A percentile compares a stretch with the other conserved stretches of the same genome.
Conservation (phyloP, 1,284 basidiomycete species). For the Paramarasmius palmivorus region DNA sequence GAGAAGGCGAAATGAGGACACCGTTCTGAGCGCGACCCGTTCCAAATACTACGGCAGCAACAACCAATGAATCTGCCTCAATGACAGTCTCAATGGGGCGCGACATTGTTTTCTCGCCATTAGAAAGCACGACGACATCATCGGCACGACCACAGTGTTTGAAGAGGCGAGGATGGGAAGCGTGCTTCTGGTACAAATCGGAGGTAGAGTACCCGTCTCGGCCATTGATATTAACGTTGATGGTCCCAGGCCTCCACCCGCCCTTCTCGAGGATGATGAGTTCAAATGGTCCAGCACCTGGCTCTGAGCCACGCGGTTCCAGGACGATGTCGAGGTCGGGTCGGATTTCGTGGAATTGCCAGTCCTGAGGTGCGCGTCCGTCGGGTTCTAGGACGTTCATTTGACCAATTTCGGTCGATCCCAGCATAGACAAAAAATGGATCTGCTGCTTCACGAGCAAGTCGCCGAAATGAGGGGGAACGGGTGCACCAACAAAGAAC, state of each 20-base stretch:
- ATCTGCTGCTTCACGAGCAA: background rate
- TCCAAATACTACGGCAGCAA: constrained; percentile 3
- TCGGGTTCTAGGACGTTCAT: constrained; percentile 4
- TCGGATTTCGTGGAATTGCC: constrained; percentile 9
- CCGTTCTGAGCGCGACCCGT: constrained; percentile 7
- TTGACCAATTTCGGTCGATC: constrained; percentile 6
- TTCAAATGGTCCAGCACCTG: constrained; percentile 3
- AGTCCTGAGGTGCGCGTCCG: constrained; percentile 3
- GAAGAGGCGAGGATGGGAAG: background rate
- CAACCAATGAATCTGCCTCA: constrained; percentile 1
- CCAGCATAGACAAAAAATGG: background rate
- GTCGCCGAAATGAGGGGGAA: background rate
- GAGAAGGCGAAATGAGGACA: background rate
- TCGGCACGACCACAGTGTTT: constrained; percentile 5
- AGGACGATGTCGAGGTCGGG: constrained; percentile 8
- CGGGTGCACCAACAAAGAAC: constrained; percentile 1
- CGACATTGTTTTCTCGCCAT: constrained; percentile 7
- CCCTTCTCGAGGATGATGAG: background rate
- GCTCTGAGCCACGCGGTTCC: background rate
- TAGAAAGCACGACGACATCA: constrained; percentile 6
- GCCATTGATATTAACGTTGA: background rate
- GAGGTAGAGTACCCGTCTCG: constrained; percentile 1
- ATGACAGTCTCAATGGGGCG: constrained; percentile 3
- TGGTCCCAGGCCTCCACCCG: background rate
- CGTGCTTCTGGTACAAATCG: constrained; percentile 3